These are phyloP conservation scores for Fusarium citri DNA, from an alignment of 2,329 filamentous ascomycete genomes.

Conservation along the genomic window DNA sequence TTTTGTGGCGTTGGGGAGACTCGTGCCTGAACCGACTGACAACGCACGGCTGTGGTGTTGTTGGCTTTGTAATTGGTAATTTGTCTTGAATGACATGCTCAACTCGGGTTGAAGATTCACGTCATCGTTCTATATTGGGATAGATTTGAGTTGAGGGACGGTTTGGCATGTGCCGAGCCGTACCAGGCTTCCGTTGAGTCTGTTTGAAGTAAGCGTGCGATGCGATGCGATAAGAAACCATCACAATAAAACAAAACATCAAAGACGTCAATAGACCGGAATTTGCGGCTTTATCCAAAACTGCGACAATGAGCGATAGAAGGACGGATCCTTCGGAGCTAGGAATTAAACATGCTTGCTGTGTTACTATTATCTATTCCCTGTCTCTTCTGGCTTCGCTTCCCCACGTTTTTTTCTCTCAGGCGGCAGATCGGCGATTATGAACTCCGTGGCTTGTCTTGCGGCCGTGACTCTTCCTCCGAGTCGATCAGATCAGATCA, in stretches of 20 bases:
- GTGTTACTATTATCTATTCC: neutral
- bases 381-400: neutral
- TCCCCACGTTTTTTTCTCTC: constrained; percentile 27
- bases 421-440: constrained; percentile 34
- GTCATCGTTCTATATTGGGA: constrained; percentile 18
- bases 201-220: neutral
- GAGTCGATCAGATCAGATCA: constrained; percentile 15
- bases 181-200: neutral
- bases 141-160: neutral
- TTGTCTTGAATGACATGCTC: constrained; percentile 13
- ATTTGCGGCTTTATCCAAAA: constrained; percentile 27
- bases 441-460: constrained; percentile 19
- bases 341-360: constrained; percentile 22
- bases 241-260: neutral
- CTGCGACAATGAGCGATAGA: neutral
- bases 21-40: neutral
- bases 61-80: neutral
- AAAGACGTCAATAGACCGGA: constrained; percentile 29
- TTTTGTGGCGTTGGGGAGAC: constrained; percentile 23
- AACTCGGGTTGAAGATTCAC: neutral
- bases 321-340: constrained; percentile 30
- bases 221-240: neutral
- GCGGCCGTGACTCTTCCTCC: neutral
- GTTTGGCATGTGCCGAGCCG: constrained; percentile 3
- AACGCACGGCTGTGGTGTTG: neutral